A percentile compares a stretch with the other conserved stretches of the same genome.
Evolutionary conservation across 1,284 basidiomycete species (phyloP).

Genomic region (Schizopora paradoxa): DNA sequence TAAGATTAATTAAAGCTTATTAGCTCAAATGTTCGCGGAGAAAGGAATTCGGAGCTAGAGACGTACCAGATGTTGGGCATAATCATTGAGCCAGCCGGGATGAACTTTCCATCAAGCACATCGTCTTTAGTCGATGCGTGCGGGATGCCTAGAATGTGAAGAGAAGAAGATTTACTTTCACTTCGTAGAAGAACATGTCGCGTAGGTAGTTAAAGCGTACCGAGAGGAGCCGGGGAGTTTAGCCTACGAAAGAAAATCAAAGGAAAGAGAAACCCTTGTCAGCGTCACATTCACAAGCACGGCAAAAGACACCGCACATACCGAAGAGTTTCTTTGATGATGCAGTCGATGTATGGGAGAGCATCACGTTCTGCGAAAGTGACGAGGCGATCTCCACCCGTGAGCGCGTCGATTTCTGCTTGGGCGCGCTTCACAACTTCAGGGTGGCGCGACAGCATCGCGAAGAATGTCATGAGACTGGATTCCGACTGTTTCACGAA

Average conservation of each 20-base stretch:
- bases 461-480: conserved; percentile 12
- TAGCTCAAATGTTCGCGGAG: no score
- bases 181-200: no score
- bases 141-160: conserved; percentile 7
- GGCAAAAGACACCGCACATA: no score
- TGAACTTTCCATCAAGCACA: conserved; percentile 10
- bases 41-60: neutral
- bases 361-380: conserved; percentile 14
- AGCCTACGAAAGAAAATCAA: no score
- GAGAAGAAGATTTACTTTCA: no score
- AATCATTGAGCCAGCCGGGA: conserved; percentile 14
- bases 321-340: conserved; percentile 20
- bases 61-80: conserved; percentile 15
- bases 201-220: no score
- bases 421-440: conserved; percentile 30
- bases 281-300: no score
- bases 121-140: conserved; percentile 10
- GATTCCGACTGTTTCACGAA: conserved; percentile 5
- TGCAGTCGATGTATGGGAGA: conserved; percentile 20
- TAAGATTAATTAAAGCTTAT: neutral
- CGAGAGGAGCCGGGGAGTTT: no score
- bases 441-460: conserved; percentile 10
- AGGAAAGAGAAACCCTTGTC: no score
- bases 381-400: conserved; percentile 15
- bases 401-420: conserved; percentile 35